Conservation (phyloP, 345 rosid species). For the Sapria himalayana region DNA sequence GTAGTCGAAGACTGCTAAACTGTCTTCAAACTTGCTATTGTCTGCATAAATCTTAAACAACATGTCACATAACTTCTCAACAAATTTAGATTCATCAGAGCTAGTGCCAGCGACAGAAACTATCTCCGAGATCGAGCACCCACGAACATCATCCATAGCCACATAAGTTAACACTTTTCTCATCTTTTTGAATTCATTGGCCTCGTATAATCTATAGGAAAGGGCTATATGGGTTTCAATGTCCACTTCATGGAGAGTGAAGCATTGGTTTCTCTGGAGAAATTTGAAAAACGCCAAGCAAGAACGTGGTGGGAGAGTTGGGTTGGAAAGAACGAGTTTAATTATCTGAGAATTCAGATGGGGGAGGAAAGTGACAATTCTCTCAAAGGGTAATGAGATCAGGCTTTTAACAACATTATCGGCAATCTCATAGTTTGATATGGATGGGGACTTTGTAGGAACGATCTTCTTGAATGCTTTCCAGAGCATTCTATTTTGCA, state of each 20-base stretch:
- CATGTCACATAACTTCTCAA: conserved; percentile 33
- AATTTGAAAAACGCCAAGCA: conserved; percentile 39
- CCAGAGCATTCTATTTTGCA: conserved; percentile 17
- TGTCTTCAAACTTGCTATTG: conserved; percentile 32
- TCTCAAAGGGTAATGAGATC: conserved; percentile 17
- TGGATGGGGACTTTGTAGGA: conserved; percentile 6
- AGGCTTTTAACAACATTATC: conserved; percentile 12
- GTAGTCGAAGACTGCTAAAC: conserved; percentile 32
- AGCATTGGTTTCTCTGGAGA: conserved; percentile 19
- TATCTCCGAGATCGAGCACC: conserved; percentile 16
- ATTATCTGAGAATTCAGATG: conserved; percentile 21
- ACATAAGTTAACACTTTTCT: conserved; percentile 20
- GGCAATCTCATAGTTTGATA: conserved; percentile 11
- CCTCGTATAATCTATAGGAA: conserved; percentile 26
- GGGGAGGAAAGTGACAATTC: conserved; percentile 19
- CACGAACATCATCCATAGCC: conserved; percentile 16
- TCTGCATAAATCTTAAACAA: conserved; percentile 53
- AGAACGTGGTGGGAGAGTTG: conserved; percentile 23
- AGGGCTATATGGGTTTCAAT: conserved; percentile 25
- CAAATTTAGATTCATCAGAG: conserved; percentile 15
- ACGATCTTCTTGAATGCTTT: conserved; percentile 8
- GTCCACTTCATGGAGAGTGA: conserved; percentile 19
- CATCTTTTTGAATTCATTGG: conserved; percentile 26
- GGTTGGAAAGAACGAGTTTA: conserved; percentile 32
- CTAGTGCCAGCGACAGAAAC: conserved; percentile 15